Base-by-base conservation (phyloP, 495 filamentous ascomycete genomes). In the Neurospora terricola region DNA sequence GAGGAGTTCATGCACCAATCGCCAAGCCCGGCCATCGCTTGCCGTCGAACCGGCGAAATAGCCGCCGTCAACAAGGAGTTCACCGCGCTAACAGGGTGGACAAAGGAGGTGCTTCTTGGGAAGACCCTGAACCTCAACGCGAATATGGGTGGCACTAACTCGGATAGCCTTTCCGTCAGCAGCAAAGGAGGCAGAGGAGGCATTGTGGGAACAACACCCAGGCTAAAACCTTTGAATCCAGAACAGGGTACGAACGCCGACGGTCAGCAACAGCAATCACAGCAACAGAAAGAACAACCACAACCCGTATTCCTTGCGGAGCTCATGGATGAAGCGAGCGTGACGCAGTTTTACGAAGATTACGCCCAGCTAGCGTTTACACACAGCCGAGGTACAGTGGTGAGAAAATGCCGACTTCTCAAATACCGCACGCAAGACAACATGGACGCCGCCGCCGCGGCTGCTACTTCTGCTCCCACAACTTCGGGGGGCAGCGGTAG, bases 21-120 rank as follows among this genome's bases (percentile, higher is more conserved):
- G 73, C 93, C 93, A 42, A 96, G 94, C 30, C 96, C 96, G 18
- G 94, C 94, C 2, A 90, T 99, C 72, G 92, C 97, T 62, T 97
- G 93, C 75, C 88, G 96, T 70, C 90, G 96, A 40, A 97, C 94
- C 1, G 96, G 96, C 21, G 96, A 98, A 80, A 89, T 99, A 45
- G 94, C 93, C 3, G 91, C 92, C 11, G 91, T 96, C 1, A 94
- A 93, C 75, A 97, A 98, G 78, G 96, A 98, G 80, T 99, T 99
- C 80, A 91, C 89, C 42, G 91, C 96, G 69, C 85, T 99, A 23
- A 97, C 96, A 2, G 96, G 96, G 10, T 99, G 96, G 96, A 91
- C 90, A 73, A 94, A 94, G 76, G 92, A 97, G 68, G 90, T 99
- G 2, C 83, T 99, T 3, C 84, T 98, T 4, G 96, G 96, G 71